Evolutionary conservation across 148 eudicot genomes (phyloP).

Genomic region (Camellia granthamiana): DNA sequence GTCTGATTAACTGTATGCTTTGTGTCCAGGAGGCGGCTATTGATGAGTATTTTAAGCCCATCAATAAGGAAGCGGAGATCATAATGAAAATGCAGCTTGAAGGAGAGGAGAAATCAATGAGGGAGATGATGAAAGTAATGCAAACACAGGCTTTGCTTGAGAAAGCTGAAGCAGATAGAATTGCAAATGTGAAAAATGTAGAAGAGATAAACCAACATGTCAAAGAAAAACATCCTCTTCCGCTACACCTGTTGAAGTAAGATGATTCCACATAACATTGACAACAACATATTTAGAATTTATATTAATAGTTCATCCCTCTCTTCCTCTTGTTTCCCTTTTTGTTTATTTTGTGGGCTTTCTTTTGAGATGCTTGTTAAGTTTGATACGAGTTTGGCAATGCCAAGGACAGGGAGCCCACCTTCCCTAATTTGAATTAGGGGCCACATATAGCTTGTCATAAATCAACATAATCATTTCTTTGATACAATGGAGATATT

Average conservation of each 20-base stretch:
- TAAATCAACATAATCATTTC: not conserved
- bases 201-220: conserved; percentile 26
- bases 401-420: not conserved
- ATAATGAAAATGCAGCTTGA: conserved; percentile 74
- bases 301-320: not conserved
- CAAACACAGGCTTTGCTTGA: conserved; percentile 69
- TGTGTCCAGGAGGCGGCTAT: conserved; percentile 70
- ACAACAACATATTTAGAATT: not conserved
- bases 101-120: conserved; percentile 58
- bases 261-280: conserved; percentile 2
- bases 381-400: not conserved
- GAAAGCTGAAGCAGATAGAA: conserved; percentile 52
- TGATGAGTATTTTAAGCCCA: conserved; percentile 71
- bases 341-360: not conserved
- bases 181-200: conserved; percentile 29
- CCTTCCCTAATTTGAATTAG: conserved; percentile 1
- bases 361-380: not conserved
- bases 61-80: conserved; percentile 75
- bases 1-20: not conserved
- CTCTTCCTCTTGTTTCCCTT: not conserved
- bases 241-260: conserved; percentile 13
- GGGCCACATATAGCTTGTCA: not conserved
- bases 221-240: conserved; percentile 20
- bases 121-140: conserved; percentile 66
- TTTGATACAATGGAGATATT: not conserved